phyloP scores from a whole-genome alignment of 306 rosid genomes.

The Quercus wislizeni region DNA sequence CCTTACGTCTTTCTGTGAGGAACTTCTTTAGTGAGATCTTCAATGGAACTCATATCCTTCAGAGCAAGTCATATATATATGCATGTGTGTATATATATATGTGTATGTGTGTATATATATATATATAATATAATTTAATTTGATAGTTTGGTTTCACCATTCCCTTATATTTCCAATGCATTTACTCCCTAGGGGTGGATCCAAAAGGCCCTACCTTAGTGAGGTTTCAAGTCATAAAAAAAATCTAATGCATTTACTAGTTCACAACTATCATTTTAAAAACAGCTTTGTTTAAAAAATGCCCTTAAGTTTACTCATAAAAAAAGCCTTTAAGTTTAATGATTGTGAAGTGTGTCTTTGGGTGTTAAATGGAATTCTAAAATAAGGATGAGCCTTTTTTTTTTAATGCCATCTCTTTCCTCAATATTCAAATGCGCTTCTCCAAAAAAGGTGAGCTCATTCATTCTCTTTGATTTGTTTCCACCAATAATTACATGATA shows the following conservation, averaged over 20 bases:
- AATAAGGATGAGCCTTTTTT: neutral
- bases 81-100: too few species aligned
- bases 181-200: neutral
- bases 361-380: neutral
- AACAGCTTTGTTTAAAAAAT: neutral
- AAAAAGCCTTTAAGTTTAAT: neutral
- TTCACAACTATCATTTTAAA: neutral
- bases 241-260: neutral
- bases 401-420: neutral
- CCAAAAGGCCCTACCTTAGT: too few species aligned
- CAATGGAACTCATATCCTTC: constrained; percentile 97
- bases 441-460: neutral
- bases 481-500: neutral
- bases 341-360: neutral
- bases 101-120: too few species aligned
- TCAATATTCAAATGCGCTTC: neutral
- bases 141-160: neutral
- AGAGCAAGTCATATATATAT: neutral
- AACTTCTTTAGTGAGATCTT: constrained; percentile 89
- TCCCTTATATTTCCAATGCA: neutral
- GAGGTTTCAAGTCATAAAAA: too few species aligned
- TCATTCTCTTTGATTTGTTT: neutral
- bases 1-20: constrained; percentile 80
- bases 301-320: neutral
- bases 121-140: neutral